Conservation (phyloP, 169 alveolate species). For the Besnoitia besnoiti region DNA sequence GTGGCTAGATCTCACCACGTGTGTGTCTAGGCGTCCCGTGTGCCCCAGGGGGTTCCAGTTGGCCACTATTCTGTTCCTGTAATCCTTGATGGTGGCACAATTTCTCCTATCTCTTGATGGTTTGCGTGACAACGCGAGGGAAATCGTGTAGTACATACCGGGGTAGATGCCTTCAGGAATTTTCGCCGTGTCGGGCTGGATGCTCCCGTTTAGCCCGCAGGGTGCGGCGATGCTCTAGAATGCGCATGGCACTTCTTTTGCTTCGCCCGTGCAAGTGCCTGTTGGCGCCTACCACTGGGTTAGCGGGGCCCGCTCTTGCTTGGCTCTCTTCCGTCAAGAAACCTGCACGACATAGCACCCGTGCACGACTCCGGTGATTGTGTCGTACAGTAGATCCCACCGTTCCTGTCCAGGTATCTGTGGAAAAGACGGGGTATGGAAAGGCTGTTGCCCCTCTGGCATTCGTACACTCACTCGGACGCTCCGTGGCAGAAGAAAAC, state of each 20-base stretch:
- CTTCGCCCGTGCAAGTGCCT: background rate
- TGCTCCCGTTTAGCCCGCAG: constrained; percentile 36
- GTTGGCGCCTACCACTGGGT: background rate
- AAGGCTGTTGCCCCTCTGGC: background rate
- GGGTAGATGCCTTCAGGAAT: constrained; percentile 20
- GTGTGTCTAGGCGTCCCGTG: background rate
- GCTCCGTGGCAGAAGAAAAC: constrained; percentile 30
- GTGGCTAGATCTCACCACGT: background rate
- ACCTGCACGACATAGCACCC: background rate
- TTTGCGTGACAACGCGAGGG: background rate
- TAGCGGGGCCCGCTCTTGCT: background rate
- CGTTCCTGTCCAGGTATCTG: constrained; percentile 35
- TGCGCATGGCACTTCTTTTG: background rate
- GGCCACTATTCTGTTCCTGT: constrained; percentile 5
- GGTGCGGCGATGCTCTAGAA: background rate
- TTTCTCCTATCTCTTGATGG: background rate
- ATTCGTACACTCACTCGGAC: background rate
- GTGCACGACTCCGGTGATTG: background rate
- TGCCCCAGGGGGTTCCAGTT: background rate
- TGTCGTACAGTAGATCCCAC: background rate
- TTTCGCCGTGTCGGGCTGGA: constrained; percentile 28
- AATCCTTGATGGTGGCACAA: background rate
- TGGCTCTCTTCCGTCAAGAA: background rate
- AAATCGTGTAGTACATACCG: background rate
- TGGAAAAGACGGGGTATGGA: background rate